Base-by-base conservation (phyloP, 176 grass and related monocot species). In the Eragrostis nindensis region DNA sequence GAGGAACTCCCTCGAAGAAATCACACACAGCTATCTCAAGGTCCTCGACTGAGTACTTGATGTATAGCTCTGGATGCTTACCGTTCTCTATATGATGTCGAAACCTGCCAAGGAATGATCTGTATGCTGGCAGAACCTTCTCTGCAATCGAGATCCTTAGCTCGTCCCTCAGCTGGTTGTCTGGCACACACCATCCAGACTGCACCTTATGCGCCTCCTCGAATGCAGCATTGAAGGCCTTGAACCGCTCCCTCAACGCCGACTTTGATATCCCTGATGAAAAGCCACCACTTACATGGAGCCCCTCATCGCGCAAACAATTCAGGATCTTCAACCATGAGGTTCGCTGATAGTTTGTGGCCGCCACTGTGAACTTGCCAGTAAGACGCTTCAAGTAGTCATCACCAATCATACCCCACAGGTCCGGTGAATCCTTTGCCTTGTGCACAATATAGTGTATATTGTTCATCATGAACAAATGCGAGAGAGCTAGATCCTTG, bases 381-480 rank as follows among this genome's bases (percentile, higher is more conserved):
- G 92, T 91, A 30, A 98, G 92, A 76, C 82, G 87, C 50, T 85
- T 87, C 65, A 98, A 75, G 85, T 95, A 98, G 45, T 85, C 87
- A 74, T 95, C 86, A n/a, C 95, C 90, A 40, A 98, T 87, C 86
- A 95, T 85, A 54, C 71, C 75, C 70, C 90, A 85, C 30, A 98
- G 92, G 47, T 98, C 92, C 0, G 61, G 81, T 8, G 95, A 92
- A 42, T 87, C 90, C 75, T 98, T 98, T 24, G 91, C 86, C 88
- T 98, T 98, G 84, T 95, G 83, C 14, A 91, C 92, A 55, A 98
- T 98, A 36, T 98, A 98, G 71, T 98, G 90, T 16, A 95, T 83
- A 74, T 98, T 98, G 86, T 98, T 98, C 95, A 98, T 89, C 74
- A 86, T 71, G 83, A 98, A 98, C 44, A 98, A 54, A 77, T 94